Evolutionary conservation across 179 eudicot species (phyloP).

Genomic region (Vitellaria paradoxa): DNA sequence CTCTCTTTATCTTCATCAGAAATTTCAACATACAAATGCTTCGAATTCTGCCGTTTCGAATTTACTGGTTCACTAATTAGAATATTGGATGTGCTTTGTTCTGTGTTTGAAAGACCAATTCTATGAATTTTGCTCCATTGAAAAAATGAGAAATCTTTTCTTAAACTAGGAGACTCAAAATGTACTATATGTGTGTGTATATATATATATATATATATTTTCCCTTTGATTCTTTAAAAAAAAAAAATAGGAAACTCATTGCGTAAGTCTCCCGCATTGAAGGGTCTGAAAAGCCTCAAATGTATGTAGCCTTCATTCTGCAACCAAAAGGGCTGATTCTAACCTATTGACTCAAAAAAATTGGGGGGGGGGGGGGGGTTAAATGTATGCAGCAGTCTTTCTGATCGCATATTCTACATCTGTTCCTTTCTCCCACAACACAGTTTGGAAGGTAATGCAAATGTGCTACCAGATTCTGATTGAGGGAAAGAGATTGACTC

Average conservation of each 20-base stretch:
- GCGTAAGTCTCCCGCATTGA: no score
- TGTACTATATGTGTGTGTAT: background rate
- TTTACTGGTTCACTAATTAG: background rate
- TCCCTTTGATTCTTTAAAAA: no score
- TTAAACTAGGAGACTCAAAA: background rate
- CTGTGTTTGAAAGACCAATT: background rate
- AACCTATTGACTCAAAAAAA: no score
- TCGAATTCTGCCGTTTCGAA: background rate
- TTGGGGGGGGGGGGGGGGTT: no score
- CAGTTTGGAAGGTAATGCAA: conserved; percentile 98
- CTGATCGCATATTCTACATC: background rate
- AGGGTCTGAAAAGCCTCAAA: no score
- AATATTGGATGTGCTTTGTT: background rate
- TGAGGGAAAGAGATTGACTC: conserved; percentile 85
- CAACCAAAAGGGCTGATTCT: background rate
- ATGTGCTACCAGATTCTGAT: conserved; percentile 76
- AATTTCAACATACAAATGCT: background rate
- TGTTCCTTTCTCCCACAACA: background rate
- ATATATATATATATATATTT: background rate
- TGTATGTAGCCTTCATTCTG: background rate
- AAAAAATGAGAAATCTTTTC: no score
- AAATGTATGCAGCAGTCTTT: background rate
- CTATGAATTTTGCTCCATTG: background rate
- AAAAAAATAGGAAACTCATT: no score
- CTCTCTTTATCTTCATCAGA: background rate